Percentiles rank a stretch among this genome's conserved stretches.
Evolutionary conservation across 106 monocot species (phyloP).

Genomic region (Acorus gramineus): DNA sequence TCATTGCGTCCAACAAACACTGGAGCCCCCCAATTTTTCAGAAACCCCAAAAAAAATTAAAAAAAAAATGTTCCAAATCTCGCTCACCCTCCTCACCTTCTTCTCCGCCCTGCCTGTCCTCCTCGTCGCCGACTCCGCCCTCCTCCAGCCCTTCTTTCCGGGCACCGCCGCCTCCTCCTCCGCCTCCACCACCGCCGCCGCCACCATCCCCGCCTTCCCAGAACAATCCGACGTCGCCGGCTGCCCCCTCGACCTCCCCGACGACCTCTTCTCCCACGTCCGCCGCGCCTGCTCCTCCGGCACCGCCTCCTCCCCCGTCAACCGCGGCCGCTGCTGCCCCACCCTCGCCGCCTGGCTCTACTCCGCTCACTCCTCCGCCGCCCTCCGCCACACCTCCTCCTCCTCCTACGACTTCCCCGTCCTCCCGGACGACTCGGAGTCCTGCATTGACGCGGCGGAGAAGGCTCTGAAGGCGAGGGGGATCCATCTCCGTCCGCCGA

Average conservation of each 20-base stretch:
- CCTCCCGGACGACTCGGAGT: constrained; percentile 77
- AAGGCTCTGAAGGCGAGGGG: constrained; percentile 37
- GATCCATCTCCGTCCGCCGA: constrained; percentile 35
- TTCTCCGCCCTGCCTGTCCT: constrained; percentile 6
- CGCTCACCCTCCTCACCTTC: background rate
- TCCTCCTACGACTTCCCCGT: constrained; percentile 30
- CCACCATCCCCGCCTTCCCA: constrained; percentile 87
- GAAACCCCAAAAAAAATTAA: too few relatives aligned
- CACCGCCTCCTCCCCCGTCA: constrained; percentile 5
- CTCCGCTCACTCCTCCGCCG: constrained; percentile 2
- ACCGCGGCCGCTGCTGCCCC: constrained; percentile 58
- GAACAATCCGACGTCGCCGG: constrained; percentile 49
- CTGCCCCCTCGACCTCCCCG: constrained; percentile 48
- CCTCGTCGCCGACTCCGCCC: constrained; percentile 9
- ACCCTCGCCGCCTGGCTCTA: constrained; percentile 52
- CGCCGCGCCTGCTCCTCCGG: constrained; percentile 29
- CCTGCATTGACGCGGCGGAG: constrained; percentile 43
- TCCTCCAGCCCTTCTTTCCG: constrained; percentile 6
- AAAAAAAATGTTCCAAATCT: too few relatives aligned
- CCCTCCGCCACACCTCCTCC: background rate
- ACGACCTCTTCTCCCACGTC: constrained; percentile 31
- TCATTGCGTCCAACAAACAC: too few relatives aligned
- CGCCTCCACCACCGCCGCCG: background rate
- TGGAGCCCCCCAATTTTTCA: too few relatives aligned
- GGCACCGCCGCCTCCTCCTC: constrained; percentile 12